Percentiles rank a stretch among this genome's conserved stretches.
Conservation (phyloP, 2,329 filamentous ascomycete genomes). For the Claviceps monticola region DNA sequence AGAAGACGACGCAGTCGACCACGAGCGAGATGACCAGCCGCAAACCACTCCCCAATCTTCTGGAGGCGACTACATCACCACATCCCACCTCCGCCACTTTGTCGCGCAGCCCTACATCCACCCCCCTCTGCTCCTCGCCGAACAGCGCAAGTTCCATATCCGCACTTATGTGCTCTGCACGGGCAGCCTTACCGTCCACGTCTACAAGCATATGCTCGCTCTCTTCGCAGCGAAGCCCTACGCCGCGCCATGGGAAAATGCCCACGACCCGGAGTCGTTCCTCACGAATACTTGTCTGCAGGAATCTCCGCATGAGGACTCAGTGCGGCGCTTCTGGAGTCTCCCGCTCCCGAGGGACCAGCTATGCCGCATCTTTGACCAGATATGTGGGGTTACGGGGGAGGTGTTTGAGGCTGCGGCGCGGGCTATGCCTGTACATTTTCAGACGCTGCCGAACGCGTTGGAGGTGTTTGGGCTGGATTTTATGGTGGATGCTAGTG, state of each 20-base stretch:
- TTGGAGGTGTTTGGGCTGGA: conserved; percentile 92
- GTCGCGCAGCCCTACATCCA: conserved; percentile 91
- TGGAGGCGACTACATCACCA: conserved; percentile 49
- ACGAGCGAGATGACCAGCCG: not conserved
- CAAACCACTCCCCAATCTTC: conserved; percentile 5
- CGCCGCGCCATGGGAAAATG: conserved; percentile 42
- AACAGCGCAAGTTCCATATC: conserved; percentile 81
- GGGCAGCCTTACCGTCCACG: conserved; percentile 66
- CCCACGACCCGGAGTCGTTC: conserved; percentile 51
- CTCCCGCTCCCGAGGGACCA: conserved; percentile 36
- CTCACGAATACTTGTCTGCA: conserved; percentile 95
- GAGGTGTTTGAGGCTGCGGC: conserved; percentile 82
- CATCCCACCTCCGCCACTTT: conserved; percentile 89
- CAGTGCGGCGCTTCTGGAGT: conserved; percentile 63
- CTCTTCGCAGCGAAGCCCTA: conserved; percentile 76
- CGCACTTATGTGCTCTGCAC: conserved; percentile 77
- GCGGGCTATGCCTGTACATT: conserved; percentile 72
- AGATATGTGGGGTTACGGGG: conserved; percentile 60
- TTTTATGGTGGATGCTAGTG: conserved; percentile 61
- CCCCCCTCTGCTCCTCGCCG: conserved; percentile 60
- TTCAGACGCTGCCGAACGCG: conserved; percentile 74
- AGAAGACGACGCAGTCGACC: conserved; percentile 30
- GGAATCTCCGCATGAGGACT: conserved; percentile 41
- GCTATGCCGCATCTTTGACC: conserved; percentile 51
- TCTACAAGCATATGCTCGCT: conserved; percentile 84